Conservation (phyloP, 345 rosid species). For the Salix koriyanagi region DNA sequence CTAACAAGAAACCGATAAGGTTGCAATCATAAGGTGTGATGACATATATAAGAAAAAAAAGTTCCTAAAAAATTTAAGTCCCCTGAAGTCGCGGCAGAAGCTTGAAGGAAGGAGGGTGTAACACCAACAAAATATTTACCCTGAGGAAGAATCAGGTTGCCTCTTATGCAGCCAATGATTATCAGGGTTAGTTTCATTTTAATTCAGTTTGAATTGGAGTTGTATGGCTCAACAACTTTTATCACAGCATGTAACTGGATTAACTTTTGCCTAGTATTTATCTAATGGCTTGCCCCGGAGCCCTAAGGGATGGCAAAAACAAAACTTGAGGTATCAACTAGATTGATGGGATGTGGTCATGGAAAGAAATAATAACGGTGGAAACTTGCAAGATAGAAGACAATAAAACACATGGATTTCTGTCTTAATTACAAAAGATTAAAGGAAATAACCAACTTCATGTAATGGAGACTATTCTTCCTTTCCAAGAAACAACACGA, state of each 20-base stretch:
- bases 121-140: background rate
- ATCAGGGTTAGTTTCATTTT: background rate
- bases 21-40: background rate
- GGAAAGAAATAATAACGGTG: background rate
- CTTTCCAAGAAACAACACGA: too few species aligned
- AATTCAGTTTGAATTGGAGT: background rate
- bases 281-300: background rate
- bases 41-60: background rate
- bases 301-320: background rate
- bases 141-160: background rate
- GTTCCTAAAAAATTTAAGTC: background rate
- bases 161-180: too few species aligned
- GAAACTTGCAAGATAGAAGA: too few species aligned
- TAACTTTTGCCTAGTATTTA: background rate
- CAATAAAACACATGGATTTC: too few species aligned
- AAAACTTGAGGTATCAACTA: background rate
- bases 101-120: background rate
- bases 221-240: background rate
- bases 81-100: background rate
- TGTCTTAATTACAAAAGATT: too few species aligned
- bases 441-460: too few species aligned
- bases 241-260: background rate
- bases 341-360: background rate
- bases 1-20: background rate
- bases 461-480: too few species aligned